Base-by-base conservation (phyloP, 129 eudicot species). In the Artemisia annua region DNA sequence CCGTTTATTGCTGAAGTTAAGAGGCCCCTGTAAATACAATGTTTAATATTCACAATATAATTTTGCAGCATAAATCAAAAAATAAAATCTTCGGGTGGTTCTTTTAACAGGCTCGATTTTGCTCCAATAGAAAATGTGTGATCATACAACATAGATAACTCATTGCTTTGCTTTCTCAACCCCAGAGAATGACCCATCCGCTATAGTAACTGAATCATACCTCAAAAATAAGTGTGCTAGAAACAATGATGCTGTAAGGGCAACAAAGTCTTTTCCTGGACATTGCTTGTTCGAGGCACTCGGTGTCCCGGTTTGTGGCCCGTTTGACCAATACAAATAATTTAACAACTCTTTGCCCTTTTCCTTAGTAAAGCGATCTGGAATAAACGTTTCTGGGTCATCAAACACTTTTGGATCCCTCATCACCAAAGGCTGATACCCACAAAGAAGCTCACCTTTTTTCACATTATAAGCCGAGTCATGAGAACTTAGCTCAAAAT, bases 271-370 rank as follows among this genome's bases (percentile, higher is more conserved):
- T 72, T 87, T 89, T 26, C 74, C 93, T 11, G 88, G 77, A 63
- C 93, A 89, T 16, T 87, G 96, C 64, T 89, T 89, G 65, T 87
- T 83, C 1, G 72, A 59, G 18, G 32, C 60, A 17, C 82, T 79
- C 9, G 96, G 82, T 1, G 18, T 60, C 10, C 83, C 90, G 0
- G 80, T 78, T 18, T 84, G 90, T 43, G 80, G 80, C 72, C 88
- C 90, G 48, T 89, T 89, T 1, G 93, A 89, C 96, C 96, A 89
- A 20, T 78, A 76, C 48, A 89, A 70, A 72, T 89, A 73, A 67
- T 69, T 79, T 50, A 87, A 69, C 79, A 89, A 68, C 80, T 83
- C 80, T 67, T 85, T 82, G 3, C 96, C 96, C 39, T 83, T 72
- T 1, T 80, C 88, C 9, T 87, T 84, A 10, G 80, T 67, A 20